Evolutionary conservation across 2,329 filamentous ascomycete species (phyloP).

Genomic region (Lachnellula suecica): DNA sequence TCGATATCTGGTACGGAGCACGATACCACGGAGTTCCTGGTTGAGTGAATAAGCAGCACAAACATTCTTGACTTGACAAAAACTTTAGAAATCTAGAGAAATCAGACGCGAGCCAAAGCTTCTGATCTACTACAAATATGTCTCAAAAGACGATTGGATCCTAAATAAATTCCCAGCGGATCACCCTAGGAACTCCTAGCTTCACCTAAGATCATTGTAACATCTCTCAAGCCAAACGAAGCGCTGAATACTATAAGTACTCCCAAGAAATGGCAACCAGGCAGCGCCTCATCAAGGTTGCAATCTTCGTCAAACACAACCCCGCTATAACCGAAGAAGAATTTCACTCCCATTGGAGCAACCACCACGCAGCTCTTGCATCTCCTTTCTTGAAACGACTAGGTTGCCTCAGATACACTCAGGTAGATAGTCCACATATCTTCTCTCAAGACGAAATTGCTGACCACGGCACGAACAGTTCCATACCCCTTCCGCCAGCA

Average conservation of each 20-base stretch:
- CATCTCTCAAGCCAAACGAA: background rate
- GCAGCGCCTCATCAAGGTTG: background rate
- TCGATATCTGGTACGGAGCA: background rate
- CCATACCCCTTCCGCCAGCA: background rate
- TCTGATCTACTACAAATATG: too few relatives aligned
- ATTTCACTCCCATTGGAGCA: background rate
- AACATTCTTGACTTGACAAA: too few relatives aligned
- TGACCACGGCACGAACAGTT: background rate
- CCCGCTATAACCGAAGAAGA: background rate
- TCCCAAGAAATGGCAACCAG: background rate
- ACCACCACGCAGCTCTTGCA: background rate
- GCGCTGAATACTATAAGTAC: background rate
- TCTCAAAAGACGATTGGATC: too few relatives aligned
- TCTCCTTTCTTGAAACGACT: background rate
- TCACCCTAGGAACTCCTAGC: too few relatives aligned
- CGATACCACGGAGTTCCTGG: background rate
- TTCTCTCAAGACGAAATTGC: background rate
- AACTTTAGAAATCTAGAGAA: too few relatives aligned
- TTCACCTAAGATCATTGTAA: background rate
- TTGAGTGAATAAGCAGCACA: background rate
- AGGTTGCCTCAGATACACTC: background rate
- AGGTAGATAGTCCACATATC: background rate
- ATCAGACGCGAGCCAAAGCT: too few relatives aligned
- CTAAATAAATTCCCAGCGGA: too few relatives aligned
- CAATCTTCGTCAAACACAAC: background rate